Evolutionary conservation across 2,329 filamentous ascomycete species (phyloP).

Genomic region (Ophiostoma australiae): DNA sequence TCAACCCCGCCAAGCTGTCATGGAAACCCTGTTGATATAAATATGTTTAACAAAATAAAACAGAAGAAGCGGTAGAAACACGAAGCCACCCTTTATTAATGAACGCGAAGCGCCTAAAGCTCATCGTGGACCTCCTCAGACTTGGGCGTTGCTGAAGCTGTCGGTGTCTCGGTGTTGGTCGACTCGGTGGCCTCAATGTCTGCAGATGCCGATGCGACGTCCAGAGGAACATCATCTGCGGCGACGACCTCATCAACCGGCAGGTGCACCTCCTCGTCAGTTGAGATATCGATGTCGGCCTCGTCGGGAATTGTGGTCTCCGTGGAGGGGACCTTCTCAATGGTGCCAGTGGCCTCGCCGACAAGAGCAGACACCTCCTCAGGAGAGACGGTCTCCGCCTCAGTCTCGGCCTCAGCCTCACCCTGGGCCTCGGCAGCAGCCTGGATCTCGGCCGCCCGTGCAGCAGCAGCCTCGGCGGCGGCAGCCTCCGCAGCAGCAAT

Average conservation of each 20-base stretch:
- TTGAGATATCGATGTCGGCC: background rate
- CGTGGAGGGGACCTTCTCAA: conserved; percentile 2
- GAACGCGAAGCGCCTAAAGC: background rate
- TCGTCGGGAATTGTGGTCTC: conserved; percentile 30
- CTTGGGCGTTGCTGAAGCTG: background rate
- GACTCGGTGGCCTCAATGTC: conserved; percentile 15
- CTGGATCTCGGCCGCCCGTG: conserved; percentile 3
- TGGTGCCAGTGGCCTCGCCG: conserved; percentile 28
- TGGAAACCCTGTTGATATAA: background rate
- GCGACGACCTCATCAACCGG: conserved; percentile 28
- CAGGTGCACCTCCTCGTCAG: conserved; percentile 22
- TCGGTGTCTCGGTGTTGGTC: conserved; percentile 13
- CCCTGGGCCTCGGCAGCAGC: background rate
- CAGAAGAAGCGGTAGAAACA: background rate
- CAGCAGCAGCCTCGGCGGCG: conserved; percentile 11
- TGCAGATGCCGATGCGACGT: conserved; percentile 19
- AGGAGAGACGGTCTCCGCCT: conserved; percentile 19
- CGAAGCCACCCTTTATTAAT: background rate
- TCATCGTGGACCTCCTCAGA: background rate
- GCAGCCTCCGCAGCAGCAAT: conserved; percentile 9
- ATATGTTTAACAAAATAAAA: background rate
- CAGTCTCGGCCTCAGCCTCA: background rate
- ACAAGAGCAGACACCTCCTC: conserved; percentile 36
- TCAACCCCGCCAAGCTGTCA: background rate
- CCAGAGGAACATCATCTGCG: conserved; percentile 23